These are phyloP conservation scores for Isabelozyma gotoi DNA, from an alignment of 805 yeast genomes.

Conservation along the genomic window DNA sequence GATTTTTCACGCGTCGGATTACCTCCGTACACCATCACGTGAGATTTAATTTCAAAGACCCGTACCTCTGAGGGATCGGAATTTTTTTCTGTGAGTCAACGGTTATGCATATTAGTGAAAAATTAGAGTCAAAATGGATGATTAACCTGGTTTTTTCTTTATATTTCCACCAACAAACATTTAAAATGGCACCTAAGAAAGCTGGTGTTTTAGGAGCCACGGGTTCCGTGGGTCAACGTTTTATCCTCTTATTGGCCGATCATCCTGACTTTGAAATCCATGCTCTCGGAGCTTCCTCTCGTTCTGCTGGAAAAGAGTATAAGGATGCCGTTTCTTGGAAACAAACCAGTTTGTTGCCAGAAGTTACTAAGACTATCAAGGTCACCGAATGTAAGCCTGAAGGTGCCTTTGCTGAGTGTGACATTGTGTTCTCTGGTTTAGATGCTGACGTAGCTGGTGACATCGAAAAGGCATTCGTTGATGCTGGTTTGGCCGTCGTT, in stretches of 20 bases:
- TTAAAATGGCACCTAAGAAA: slow-evolving; percentile 29
- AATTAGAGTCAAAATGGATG: background rate
- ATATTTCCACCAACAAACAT: background rate
- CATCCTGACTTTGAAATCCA: slow-evolving; percentile 89
- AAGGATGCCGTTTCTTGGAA: slow-evolving; percentile 90
- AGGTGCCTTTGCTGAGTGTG: slow-evolving; percentile 79
- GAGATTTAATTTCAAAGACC: background rate
- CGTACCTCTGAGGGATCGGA: background rate
- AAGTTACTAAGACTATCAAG: slow-evolving; percentile 53
- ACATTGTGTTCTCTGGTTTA: slow-evolving; percentile 89
- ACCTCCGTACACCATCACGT: background rate
- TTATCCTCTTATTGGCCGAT: slow-evolving; percentile 75
- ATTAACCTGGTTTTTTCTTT: background rate
- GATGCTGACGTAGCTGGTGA: slow-evolving; percentile 93
- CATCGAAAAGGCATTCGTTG: slow-evolving; percentile 81
- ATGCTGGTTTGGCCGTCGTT: slow-evolving; percentile 77
- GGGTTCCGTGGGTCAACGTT: slow-evolving; percentile 96
- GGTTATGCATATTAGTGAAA: background rate
- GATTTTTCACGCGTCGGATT: background rate
- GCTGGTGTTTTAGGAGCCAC: slow-evolving; percentile 97
- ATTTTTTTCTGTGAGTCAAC: background rate
- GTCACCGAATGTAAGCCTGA: slow-evolving; percentile 80
- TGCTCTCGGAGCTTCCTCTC: slow-evolving; percentile 86
- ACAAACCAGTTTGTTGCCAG: slow-evolving; percentile 83
- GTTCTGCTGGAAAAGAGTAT: slow-evolving; percentile 91